Conservation (phyloP, 352 stramenopile species). For the Globisporangium ultimum region DNA sequence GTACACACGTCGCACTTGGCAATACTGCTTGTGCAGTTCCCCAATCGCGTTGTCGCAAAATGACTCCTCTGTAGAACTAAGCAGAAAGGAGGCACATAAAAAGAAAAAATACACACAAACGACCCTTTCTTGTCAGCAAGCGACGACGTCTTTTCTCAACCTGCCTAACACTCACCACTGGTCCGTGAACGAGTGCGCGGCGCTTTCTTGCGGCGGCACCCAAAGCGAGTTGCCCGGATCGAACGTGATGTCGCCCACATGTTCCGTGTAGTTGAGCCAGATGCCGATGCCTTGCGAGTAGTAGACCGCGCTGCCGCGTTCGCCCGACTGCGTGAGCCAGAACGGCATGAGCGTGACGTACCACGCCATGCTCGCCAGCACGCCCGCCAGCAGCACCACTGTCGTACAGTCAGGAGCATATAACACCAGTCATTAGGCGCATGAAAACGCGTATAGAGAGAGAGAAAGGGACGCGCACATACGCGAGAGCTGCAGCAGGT, state of each 20-base stretch:
- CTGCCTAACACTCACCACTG: slow-evolving; percentile 47
- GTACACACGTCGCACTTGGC: slow-evolving; percentile 67
- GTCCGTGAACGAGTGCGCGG: slow-evolving; percentile 41
- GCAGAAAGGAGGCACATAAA: background rate
- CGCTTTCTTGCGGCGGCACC: slow-evolving; percentile 61
- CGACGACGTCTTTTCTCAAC: background rate
- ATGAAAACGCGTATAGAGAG: background rate
- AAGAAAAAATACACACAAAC: background rate
- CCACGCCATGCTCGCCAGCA: slow-evolving; percentile 53
- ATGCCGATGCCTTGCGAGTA: slow-evolving; percentile 79
- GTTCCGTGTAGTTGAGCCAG: slow-evolving; percentile 83
- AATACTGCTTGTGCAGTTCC: slow-evolving; percentile 75
- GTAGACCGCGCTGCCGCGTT: slow-evolving; percentile 35
- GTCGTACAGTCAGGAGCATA: background rate
- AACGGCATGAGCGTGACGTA: slow-evolving; percentile 67
- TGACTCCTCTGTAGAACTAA: slow-evolving; percentile 24
- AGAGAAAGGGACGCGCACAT: slow-evolving; percentile 3
- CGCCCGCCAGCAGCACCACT: slow-evolving; percentile 51
- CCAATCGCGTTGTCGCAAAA: slow-evolving; percentile 55
- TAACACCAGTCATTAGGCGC: slow-evolving; percentile 1
- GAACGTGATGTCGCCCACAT: slow-evolving; percentile 59
- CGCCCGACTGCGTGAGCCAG: slow-evolving; percentile 64
- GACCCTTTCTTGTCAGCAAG: background rate
- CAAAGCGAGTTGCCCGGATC: slow-evolving; percentile 79
- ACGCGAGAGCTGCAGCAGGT: slow-evolving; percentile 42